Evolutionary conservation across 2,329 filamentous ascomycete genomes (phyloP), one percentile per base, ranked within the genome.

Genomic region (Colletotrichum costaricense): DNA sequence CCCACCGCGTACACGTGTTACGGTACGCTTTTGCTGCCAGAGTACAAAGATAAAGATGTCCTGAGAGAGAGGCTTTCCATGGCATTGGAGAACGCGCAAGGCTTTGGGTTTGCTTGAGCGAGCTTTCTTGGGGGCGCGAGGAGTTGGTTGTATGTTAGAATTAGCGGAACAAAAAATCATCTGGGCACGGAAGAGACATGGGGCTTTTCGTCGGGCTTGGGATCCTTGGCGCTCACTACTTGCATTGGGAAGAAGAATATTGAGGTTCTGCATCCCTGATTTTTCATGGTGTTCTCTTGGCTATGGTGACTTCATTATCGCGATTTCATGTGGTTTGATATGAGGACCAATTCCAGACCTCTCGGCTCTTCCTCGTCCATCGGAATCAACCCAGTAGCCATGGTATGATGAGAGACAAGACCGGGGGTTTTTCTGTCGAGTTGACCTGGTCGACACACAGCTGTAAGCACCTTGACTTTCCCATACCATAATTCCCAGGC

Each of bases 1-100:
- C 97, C 97, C 4, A 97, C 93, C 5, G 96, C 94, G 74, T 93
- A 95, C 78, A 99, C 97, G 0, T 99, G 97, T 82, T 98, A 98
- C 84, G 95, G 96, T 2, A 95, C 94, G 60, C 83, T 99, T 58
- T 84, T 97, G 76, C 82, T 99, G 74, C 97, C 97, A 1, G 92
- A 95, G 82, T 99, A 98, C 81, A 88, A 85, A 67, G 90, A 90
- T 52, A 90, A 87, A 79, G 91, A 93, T 72, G 90, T 93, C 46
- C 80, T 99, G 79, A 88, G 88, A 80, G 88, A 92, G 83, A 94
- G 95, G 78, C 83, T 99, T 78, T 88, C 86, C n/a, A 91, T 97
- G 87, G 97, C 97, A 65, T 86, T 99, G 79, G 91, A 96, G 83
- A 97, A 98, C 82, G 91, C 93, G 8, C 92, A 93, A 79, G 96